phyloP scores from a whole-genome alignment of 164 flowering plant genomes.

The Vitis rupestris region DNA sequence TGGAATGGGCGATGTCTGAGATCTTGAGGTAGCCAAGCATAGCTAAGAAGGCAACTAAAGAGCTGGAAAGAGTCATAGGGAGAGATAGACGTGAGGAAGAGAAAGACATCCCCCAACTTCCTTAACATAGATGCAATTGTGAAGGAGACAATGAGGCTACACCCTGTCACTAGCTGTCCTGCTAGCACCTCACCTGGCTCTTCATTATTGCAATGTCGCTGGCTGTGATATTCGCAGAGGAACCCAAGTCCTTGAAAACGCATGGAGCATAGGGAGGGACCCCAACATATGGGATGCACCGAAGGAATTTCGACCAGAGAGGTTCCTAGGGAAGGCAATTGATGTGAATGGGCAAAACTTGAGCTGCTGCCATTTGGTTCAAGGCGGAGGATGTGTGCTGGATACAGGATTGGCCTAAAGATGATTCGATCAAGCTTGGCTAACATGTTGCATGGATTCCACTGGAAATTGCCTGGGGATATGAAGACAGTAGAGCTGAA shows the following conservation, averaged over 20 bases:
- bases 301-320: not conserved
- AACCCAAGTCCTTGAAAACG: conserved; percentile 15
- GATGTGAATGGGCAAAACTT: not conserved
- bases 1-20: too few relatives aligned
- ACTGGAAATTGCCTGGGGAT: not conserved
- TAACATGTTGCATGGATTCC: conserved; percentile 10
- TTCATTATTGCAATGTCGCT: not conserved
- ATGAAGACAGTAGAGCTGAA: not conserved
- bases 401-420: not conserved
- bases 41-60: too few relatives aligned
- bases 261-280: conserved; percentile 10
- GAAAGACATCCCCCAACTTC: not conserved
- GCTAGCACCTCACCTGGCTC: too few relatives aligned
- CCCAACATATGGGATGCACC: not conserved
- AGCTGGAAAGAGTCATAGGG: too few relatives aligned
- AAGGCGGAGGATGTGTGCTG: not conserved
- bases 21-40: too few relatives aligned
- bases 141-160: too few relatives aligned
- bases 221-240: conserved; percentile 19
- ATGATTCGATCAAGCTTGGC: not conserved
- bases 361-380: conserved; percentile 1
- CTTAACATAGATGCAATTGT: too few relatives aligned
- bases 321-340: not conserved
- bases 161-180: not conserved
- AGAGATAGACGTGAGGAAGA: not conserved